Base-by-base conservation (phyloP, 2,329 filamentous ascomycete genomes). In the Aspergillus quadrilineatus region DNA sequence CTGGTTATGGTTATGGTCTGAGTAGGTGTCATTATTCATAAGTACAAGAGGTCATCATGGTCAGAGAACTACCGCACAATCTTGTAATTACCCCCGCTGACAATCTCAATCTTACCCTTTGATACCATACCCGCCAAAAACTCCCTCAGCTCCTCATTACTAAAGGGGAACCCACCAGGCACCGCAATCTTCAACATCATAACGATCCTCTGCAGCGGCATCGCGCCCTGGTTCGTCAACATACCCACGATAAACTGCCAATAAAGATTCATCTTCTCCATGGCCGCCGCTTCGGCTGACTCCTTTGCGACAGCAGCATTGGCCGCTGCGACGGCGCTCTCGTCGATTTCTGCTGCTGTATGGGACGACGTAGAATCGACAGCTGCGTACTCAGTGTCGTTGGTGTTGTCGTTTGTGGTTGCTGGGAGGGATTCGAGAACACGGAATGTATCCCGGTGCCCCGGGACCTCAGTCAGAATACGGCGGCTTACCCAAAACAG, bases 151-250 rank as follows among this genome's bases (percentile, higher is more conserved):
- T 97, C 92, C 69, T 96, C 92, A 67, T 90, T 90, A 60, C 88
- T 90, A 82, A 91, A 96, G 0, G 90, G 85, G 69, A 96, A 97
- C 1, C 92, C 92, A 10, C 91, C 91, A 0, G 89, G 85, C 51
- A 97, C 86, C 57, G 93, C 83, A 82, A 97, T 93, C 75, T 90
- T 91, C 81, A 99, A 82, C 90, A 97, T 97, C 88, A 92, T 96
- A 7, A 86, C 82, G 62, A 99, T 95, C 70, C 92, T 85, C 54
- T 81, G 81, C 57, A 92, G 77, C 50, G 89, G 87, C 89, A 97
- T 94, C 29, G 88, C 85, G 15, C 88, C 88, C 65, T 91, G 89
- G 73, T 97, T 97, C 60, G 91, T 97, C 74, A 99, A 78, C 94
- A 99, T 97, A 50, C 90, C 91, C 55, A 92, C 80, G 57, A 99